These are phyloP conservation scores for Sporisorium sorghi DNA, from an alignment of 1,284 basidiomycete genomes.

Conservation along the genomic window DNA sequence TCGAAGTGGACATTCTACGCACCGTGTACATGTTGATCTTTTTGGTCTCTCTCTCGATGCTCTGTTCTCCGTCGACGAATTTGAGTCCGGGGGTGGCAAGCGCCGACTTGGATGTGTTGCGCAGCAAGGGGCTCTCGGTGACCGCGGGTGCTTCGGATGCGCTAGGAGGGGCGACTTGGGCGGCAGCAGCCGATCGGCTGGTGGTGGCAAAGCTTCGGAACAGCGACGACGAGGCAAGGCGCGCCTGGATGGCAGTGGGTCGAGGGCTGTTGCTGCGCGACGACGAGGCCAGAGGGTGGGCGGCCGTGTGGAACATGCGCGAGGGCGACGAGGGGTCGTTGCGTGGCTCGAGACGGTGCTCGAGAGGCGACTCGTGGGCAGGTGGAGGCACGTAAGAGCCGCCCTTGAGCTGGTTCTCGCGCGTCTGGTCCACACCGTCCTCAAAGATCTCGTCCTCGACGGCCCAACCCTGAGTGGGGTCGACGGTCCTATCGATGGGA, in stretches of 20 bases:
- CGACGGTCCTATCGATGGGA: conserved; percentile 58
- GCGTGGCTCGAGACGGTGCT: conserved; percentile 61
- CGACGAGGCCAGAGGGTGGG: conserved; percentile 40
- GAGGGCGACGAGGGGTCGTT: conserved; percentile 49
- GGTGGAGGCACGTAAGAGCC: conserved; percentile 48
- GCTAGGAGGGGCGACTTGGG: conserved; percentile 33
- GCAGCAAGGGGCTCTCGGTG: conserved; percentile 45
- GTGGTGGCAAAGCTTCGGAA: conserved; percentile 53
- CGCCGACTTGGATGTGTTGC: conserved; percentile 50
- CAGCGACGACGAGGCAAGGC: conserved; percentile 23
- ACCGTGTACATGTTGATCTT: conserved; percentile 68
- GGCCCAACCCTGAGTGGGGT: conserved; percentile 60
- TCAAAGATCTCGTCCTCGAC: conserved; percentile 63
- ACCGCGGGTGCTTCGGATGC: conserved; percentile 45
- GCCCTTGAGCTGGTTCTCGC: conserved; percentile 55
- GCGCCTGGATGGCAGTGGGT: conserved; percentile 52
- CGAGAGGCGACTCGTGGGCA: conserved; percentile 52
- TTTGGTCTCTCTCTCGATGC: conserved; percentile 55
- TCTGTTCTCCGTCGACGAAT: conserved; percentile 53
- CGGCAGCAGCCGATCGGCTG: conserved; percentile 35
- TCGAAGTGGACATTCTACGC: conserved; percentile 52
- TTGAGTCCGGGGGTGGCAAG: conserved; percentile 55
- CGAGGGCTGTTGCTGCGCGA: conserved; percentile 24
- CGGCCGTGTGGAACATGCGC: conserved; percentile 44
- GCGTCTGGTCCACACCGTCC: conserved; percentile 59